These are phyloP conservation scores for Rhizoclosmatium globosum DNA, from an alignment of 192 early-diverging fungal species.

Conservation along the genomic window DNA sequence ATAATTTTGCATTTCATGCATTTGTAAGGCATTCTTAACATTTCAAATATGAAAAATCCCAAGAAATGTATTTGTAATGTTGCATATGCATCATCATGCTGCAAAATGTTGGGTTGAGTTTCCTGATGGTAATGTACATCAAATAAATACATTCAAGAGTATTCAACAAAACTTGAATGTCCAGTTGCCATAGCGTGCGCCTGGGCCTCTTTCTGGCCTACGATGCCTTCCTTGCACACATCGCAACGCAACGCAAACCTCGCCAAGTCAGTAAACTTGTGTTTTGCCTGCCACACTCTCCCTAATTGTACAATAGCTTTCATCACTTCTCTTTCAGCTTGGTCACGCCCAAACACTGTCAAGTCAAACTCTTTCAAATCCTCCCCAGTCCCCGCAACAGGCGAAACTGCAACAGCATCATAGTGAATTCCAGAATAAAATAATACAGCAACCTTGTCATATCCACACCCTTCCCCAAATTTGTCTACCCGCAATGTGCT, in stretches of 20 bases:
- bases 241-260: constrained; percentile 76
- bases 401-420: constrained; percentile 78
- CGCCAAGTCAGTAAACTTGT: constrained; percentile 77
- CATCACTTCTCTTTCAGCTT: constrained; percentile 38
- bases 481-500: constrained; percentile 71
- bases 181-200: constrained; percentile 65
- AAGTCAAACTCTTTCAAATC: constrained; percentile 73
- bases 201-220: constrained; percentile 70
- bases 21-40: too few species aligned
- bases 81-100: too few species aligned
- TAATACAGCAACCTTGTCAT: constrained; percentile 14
- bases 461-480: constrained; percentile 65
- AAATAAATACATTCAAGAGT: not conserved
- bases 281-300: constrained; percentile 54
- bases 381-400: constrained; percentile 31
- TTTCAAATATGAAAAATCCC: too few species aligned
- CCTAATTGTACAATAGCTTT: constrained; percentile 51
- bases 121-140: too few species aligned
- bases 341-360: constrained; percentile 61
- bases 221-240: constrained; percentile 59
- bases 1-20: too few species aligned
- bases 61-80: too few species aligned
- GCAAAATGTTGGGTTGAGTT: too few species aligned
- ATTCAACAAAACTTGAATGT: constrained; percentile 55
- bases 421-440: constrained; percentile 73